A percentile compares a stretch with the other conserved stretches of the same genome.
These are phyloP conservation scores for Spiromastix sp. DNA, from an alignment of 2,329 filamentous ascomycete species.

Conservation along the genomic window DNA sequence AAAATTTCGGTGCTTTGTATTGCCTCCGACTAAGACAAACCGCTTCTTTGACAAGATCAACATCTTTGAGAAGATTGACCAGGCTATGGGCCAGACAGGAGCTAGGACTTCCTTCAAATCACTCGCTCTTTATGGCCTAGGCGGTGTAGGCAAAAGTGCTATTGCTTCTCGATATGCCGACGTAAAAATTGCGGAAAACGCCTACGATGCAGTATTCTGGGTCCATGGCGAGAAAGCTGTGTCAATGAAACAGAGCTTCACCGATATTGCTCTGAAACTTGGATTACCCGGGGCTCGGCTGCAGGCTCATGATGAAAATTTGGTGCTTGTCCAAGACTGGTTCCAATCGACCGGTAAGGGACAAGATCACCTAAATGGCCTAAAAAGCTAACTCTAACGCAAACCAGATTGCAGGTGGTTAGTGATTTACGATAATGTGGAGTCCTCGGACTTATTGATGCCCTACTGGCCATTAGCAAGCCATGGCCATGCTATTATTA, in stretches of 20 bases:
- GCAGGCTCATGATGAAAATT: neutral
- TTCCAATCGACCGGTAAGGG: neutral
- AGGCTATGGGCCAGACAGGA: neutral
- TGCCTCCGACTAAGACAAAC: neutral
- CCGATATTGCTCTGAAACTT: neutral
- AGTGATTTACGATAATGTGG: too few species aligned
- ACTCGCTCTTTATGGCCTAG: neutral
- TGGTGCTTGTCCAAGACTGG: constrained; percentile 1
- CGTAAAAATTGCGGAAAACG: neutral
- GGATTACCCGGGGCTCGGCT: neutral
- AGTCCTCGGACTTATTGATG: neutral
- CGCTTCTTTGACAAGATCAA: neutral
- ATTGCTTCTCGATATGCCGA: neutral
- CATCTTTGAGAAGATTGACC: neutral
- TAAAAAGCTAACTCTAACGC: too few species aligned
- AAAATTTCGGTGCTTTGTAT: neutral
- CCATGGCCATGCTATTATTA: too few species aligned
- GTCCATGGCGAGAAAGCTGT: too few species aligned
- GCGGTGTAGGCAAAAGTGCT: neutral
- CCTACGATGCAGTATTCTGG: too few species aligned
- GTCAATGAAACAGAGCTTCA: constrained; percentile 1
- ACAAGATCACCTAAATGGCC: too few species aligned
- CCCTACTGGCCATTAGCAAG: too few species aligned
- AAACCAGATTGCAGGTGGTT: too few species aligned
- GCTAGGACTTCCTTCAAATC: neutral